phyloP scores from a whole-genome alignment of 2,329 filamentous ascomycete species.

The Dactylellina sp. region DNA sequence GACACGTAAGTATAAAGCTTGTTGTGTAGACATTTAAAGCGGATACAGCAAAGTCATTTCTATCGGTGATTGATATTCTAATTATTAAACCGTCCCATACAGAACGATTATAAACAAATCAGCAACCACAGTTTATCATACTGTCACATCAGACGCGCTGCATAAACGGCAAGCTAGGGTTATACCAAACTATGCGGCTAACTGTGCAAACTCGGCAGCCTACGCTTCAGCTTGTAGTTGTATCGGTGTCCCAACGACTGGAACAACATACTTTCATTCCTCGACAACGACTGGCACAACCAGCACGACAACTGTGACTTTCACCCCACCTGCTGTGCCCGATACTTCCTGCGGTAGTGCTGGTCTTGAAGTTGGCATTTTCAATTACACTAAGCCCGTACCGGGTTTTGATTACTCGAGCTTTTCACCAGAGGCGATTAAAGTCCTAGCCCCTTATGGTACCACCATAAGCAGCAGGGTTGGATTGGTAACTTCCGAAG shows the following conservation, averaged over 20 bases:
- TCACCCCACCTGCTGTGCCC: slow-evolving; percentile 4
- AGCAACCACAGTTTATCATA: not conserved
- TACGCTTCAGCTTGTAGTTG: slow-evolving; percentile 31
- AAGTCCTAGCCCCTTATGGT: slow-evolving; percentile 8
- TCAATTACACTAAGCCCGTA: slow-evolving; percentile 12
- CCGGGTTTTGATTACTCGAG: slow-evolving; percentile 5
- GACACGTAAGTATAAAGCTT: slow-evolving; percentile 9
- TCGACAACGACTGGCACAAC: slow-evolving; percentile 2
- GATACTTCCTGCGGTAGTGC: slow-evolving; percentile 30
- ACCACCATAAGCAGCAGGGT: slow-evolving; percentile 1
- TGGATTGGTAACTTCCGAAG: slow-evolving; percentile 12
- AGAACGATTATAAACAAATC: too few relatives aligned
- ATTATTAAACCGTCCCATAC: too few relatives aligned
- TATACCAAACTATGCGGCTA: slow-evolving; percentile 17
- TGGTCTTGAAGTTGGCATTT: slow-evolving; percentile 33
- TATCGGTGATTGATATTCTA: too few relatives aligned
- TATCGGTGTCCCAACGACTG: slow-evolving; percentile 14
- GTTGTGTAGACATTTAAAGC: too few relatives aligned
- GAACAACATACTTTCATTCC: slow-evolving; percentile 23
- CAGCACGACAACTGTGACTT: too few relatives aligned
- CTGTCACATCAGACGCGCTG: slow-evolving; percentile 1
- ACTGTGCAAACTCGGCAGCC: slow-evolving; percentile 24
- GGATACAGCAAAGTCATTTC: too few relatives aligned
- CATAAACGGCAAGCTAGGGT: not conserved
- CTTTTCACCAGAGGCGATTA: slow-evolving; percentile 23